Conservation (phyloP, 768 basidiomycete species). For the Suillus lakei region DNA sequence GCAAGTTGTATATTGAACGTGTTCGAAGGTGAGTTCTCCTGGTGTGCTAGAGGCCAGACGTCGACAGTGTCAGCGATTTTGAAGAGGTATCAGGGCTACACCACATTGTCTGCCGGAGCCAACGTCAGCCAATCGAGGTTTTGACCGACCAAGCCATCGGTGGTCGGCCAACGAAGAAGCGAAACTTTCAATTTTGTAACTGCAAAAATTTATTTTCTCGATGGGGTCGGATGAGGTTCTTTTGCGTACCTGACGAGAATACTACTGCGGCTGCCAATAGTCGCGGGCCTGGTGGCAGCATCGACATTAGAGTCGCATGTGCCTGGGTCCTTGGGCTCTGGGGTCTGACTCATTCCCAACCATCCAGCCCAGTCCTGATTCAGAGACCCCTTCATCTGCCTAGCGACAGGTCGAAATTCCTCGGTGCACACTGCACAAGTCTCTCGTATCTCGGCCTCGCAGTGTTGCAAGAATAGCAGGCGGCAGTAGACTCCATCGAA, state of each 20-base stretch:
- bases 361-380: background rate
- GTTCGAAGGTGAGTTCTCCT: background rate
- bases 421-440: background rate
- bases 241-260: background rate
- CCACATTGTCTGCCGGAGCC: background rate
- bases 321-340: background rate
- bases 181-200: background rate
- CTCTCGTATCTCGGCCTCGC: background rate
- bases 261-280: background rate
- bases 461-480: conserved; percentile 2
- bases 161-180: background rate
- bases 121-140: background rate
- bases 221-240: background rate
- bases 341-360: background rate
- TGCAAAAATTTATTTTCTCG: background rate
- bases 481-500: background rate
- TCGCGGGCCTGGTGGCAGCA: background rate
- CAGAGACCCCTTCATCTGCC: background rate
- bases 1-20: background rate
- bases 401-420: background rate
- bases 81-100: background rate
- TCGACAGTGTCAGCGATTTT: background rate
- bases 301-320: background rate
- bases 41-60: background rate
- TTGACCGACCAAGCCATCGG: background rate